A percentile compares a stretch with the other conserved stretches of the same genome.
These are phyloP conservation scores for Achaetomium macrosporum DNA, from an alignment of 2,329 filamentous ascomycete species.

Conservation along the genomic window DNA sequence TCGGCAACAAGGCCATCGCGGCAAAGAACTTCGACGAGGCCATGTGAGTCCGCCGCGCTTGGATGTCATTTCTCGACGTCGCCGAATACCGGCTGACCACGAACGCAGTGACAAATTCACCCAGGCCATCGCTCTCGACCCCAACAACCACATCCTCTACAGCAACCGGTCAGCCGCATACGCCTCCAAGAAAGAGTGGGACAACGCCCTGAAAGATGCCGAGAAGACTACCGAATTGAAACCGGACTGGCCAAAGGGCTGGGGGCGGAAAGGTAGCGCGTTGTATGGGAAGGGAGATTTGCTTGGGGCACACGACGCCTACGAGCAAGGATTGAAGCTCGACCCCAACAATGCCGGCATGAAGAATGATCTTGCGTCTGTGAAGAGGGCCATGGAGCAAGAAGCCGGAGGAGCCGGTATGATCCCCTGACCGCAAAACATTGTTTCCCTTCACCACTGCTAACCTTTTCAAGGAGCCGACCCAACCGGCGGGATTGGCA, in stretches of 20 bases:
- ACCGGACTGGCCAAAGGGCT: slow-evolving; percentile 97
- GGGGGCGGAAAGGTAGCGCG: slow-evolving; percentile 87
- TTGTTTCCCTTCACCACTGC: too few relatives aligned
- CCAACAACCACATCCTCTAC: slow-evolving; percentile 92
- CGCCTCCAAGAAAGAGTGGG: slow-evolving; percentile 84
- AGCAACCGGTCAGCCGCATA: slow-evolving; percentile 89
- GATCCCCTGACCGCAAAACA: background rate
- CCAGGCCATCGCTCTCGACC: slow-evolving; percentile 82
- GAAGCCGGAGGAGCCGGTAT: slow-evolving; percentile 42
- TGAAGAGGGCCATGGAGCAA: slow-evolving; percentile 80
- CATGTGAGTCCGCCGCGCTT: slow-evolving; percentile 58
- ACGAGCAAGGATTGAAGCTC: slow-evolving; percentile 88
- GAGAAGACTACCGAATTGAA: slow-evolving; percentile 92
- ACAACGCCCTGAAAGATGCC: slow-evolving; percentile 79
- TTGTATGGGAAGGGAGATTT: slow-evolving; percentile 84
- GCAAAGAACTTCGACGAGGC: slow-evolving; percentile 96
- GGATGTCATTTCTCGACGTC: background rate
- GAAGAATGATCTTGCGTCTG: slow-evolving; percentile 78
- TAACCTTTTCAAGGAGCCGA: slow-evolving; percentile 35
- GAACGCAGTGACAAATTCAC: slow-evolving; percentile 78
- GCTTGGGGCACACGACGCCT: slow-evolving; percentile 78
- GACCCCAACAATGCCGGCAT: slow-evolving; percentile 89
- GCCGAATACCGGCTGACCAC: slow-evolving; percentile 16
- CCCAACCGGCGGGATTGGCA: slow-evolving; percentile 70
- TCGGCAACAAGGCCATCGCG: slow-evolving; percentile 97